phyloP scores from a whole-genome alignment of 2,329 filamentous ascomycete genomes.

The Tothia fuscella region DNA sequence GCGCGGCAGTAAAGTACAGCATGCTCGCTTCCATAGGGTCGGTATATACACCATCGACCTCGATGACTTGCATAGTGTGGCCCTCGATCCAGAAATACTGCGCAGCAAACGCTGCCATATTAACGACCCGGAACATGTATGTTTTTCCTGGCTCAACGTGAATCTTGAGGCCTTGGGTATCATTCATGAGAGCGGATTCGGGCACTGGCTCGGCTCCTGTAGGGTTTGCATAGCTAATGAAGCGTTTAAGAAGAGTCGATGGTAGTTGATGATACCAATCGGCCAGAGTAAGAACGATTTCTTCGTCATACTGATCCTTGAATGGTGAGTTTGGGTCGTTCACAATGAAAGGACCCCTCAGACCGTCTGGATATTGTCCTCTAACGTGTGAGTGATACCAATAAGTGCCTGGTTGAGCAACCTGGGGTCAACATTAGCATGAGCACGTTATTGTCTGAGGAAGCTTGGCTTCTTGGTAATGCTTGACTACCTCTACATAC shows the following conservation, averaged over 20 bases:
- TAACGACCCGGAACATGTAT: conserved; percentile 57
- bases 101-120: conserved; percentile 58
- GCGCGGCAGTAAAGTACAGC: conserved; percentile 56
- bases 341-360: conserved; percentile 56
- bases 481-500: conserved; percentile 22
- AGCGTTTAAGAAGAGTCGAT: conserved; percentile 32
- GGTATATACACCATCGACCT: conserved; percentile 58
- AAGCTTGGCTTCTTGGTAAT: background rate
- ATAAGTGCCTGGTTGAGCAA: conserved; percentile 42
- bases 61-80: conserved; percentile 52
- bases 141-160: conserved; percentile 39
- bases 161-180: conserved; percentile 36
- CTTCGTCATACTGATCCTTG: conserved; percentile 43
- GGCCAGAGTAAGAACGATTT: conserved; percentile 54
- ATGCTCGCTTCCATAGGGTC: conserved; percentile 46
- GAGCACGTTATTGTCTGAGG: background rate
- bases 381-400: conserved; percentile 59
- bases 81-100: conserved; percentile 62
- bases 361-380: conserved; percentile 55
- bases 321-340: conserved; percentile 45
- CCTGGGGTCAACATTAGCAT: conserved; percentile 20
- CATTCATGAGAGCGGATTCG: conserved; percentile 53
- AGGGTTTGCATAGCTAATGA: conserved; percentile 42
- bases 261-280: conserved; percentile 59
- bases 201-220: conserved; percentile 55